Evolutionary conservation across 2,329 filamentous ascomycete species (phyloP).

Genomic region (Penicillium sp.): DNA sequence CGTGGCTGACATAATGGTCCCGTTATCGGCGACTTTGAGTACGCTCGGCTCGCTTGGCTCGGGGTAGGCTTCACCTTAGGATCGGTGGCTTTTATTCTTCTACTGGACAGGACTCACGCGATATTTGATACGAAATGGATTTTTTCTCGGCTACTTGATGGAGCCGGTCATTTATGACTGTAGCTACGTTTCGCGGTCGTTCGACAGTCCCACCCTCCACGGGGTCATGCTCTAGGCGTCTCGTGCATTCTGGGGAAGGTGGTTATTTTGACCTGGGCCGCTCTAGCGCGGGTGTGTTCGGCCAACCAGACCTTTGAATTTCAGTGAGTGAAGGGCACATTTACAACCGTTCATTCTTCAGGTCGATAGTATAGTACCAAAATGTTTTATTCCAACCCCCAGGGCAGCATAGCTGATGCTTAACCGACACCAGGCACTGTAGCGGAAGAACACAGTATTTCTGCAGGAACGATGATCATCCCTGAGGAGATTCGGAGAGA

Average conservation of each 20-base stretch:
- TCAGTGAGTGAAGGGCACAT: neutral
- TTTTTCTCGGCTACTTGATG: neutral
- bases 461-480: neutral
- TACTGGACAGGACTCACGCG: neutral
- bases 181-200: neutral
- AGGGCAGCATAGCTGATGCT: neutral
- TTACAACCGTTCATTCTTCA: neutral
- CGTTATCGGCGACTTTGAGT: neutral
- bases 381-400: neutral
- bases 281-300: neutral
- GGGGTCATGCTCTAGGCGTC: neutral
- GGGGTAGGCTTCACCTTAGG: neutral
- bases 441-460: neutral
- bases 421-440: neutral
- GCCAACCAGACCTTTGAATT: neutral
- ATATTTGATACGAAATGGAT: neutral
- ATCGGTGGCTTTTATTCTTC: neutral
- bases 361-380: neutral
- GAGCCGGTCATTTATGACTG: neutral
- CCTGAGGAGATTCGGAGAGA: neutral
- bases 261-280: neutral
- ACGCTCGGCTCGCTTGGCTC: neutral
- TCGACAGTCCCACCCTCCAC: neutral
- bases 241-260: neutral
- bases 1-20: neutral